These are phyloP conservation scores for Babesia ovis DNA, from an alignment of 169 alveolate genomes.

Conservation along the genomic window DNA sequence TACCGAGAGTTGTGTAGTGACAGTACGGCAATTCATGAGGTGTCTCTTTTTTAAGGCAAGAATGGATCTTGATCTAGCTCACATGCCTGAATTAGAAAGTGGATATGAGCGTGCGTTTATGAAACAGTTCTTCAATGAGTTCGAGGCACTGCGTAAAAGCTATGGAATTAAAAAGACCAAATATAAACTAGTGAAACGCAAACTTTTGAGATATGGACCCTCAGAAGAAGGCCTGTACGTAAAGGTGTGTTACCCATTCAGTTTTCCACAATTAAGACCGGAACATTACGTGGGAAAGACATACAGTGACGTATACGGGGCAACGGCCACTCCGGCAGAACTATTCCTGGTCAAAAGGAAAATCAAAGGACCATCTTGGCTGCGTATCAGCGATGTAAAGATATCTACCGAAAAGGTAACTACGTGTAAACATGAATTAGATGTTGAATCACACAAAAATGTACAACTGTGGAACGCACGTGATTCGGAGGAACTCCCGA, in stretches of 20 bases:
- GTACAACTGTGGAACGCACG: slow-evolving; percentile 51
- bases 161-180: slow-evolving; percentile 62
- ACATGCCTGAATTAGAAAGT: slow-evolving; percentile 21
- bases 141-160: slow-evolving; percentile 41
- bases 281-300: slow-evolving; percentile 36
- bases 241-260: slow-evolving; percentile 66
- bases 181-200: slow-evolving; percentile 63
- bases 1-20: slow-evolving; percentile 63
- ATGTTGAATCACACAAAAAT: slow-evolving; percentile 49
- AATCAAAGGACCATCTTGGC: slow-evolving; percentile 85
- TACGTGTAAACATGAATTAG: slow-evolving; percentile 59
- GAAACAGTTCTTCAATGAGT: slow-evolving; percentile 57
- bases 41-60: slow-evolving; percentile 59
- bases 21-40: slow-evolving; percentile 54
- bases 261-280: slow-evolving; percentile 24
- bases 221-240: slow-evolving; percentile 49
- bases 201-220: slow-evolving; percentile 66
- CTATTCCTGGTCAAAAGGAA: slow-evolving; percentile 74
- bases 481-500: slow-evolving; percentile 44
- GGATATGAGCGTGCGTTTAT: slow-evolving; percentile 51
- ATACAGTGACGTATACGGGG: slow-evolving; percentile 67
- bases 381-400: slow-evolving; percentile 54
- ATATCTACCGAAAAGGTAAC: slow-evolving; percentile 26
- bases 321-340: slow-evolving; percentile 65
- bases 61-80: slow-evolving; percentile 55